Evolutionary conservation across 306 rosid genomes (phyloP).

Genomic region (Vigna mungo): DNA sequence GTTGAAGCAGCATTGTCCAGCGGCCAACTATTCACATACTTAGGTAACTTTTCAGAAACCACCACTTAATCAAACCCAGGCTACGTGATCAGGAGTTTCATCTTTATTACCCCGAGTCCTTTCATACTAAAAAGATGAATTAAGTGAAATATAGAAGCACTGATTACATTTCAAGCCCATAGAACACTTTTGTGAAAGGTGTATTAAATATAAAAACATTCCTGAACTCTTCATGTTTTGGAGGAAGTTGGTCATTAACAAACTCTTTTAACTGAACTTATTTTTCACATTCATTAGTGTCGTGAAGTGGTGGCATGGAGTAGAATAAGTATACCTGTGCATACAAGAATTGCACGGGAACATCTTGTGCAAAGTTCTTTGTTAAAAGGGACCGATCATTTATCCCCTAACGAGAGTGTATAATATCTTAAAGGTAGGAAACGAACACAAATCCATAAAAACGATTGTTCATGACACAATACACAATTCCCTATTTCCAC

Average conservation of each 20-base stretch:
- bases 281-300: neutral
- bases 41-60: no score
- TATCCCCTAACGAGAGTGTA: conserved; percentile 6
- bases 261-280: neutral
- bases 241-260: neutral
- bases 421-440: conserved; percentile 5
- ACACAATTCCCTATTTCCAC: neutral
- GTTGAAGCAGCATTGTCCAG: no score
- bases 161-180: neutral
- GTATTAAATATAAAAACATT: neutral
- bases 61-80: no score
- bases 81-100: conserved; percentile 7
- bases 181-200: neutral
- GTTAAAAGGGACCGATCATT: conserved; percentile 1
- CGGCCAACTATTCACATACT: no score
- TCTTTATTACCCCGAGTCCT: neutral
- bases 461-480: neutral
- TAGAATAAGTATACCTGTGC: neutral
- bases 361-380: neutral
- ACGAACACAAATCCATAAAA: neutral
- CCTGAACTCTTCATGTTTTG: neutral
- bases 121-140: neutral
- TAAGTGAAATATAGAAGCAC: neutral
- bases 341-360: conserved; percentile 12
- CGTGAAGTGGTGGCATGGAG: neutral